Evolutionary conservation across 1,139 yeast species (phyloP).

Genomic region (Pichia sp.): DNA sequence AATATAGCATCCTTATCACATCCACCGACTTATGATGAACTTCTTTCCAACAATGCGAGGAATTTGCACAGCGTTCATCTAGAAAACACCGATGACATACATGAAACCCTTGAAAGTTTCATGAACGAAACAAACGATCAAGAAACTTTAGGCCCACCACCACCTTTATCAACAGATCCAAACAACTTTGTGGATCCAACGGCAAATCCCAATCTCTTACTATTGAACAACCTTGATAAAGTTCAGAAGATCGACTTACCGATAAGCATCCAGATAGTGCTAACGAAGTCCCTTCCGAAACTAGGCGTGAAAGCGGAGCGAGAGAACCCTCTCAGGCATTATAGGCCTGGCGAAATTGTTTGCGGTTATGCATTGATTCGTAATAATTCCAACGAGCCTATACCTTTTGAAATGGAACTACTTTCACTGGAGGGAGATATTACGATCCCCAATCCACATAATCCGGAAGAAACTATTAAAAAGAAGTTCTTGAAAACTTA

Average conservation of each 20-base stretch:
- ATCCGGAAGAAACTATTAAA: slow-evolving; percentile 5
- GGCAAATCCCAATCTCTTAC: slow-evolving; percentile 24
- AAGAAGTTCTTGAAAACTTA: slow-evolving; percentile 34
- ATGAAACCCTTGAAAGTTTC: no score
- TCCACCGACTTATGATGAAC: slow-evolving; percentile 21
- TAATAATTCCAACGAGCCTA: slow-evolving; percentile 34
- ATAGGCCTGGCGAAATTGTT: slow-evolving; percentile 48
- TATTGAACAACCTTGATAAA: slow-evolving; percentile 30
- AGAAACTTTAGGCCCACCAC: not conserved
- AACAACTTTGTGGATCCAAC: slow-evolving; percentile 16
- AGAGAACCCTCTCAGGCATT: slow-evolving; percentile 36
- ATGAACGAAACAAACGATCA: not conserved
- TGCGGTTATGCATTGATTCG: slow-evolving; percentile 45
- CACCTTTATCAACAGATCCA: slow-evolving; percentile 3
- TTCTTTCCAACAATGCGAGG: not conserved
- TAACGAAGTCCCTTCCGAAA: slow-evolving; percentile 32
- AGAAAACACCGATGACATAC: no score
- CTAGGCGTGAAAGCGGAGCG: slow-evolving; percentile 24
- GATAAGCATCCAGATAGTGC: slow-evolving; percentile 28
- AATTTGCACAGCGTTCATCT: no score
- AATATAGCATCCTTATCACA: slow-evolving; percentile 7
- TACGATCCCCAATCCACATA: slow-evolving; percentile 13
- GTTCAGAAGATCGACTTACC: slow-evolving; percentile 28
- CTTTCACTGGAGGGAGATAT: slow-evolving; percentile 49
- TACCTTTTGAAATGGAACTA: slow-evolving; percentile 51